phyloP scores from a whole-genome alignment of 768 basidiomycete genomes.

The Agaricus blazei region DNA sequence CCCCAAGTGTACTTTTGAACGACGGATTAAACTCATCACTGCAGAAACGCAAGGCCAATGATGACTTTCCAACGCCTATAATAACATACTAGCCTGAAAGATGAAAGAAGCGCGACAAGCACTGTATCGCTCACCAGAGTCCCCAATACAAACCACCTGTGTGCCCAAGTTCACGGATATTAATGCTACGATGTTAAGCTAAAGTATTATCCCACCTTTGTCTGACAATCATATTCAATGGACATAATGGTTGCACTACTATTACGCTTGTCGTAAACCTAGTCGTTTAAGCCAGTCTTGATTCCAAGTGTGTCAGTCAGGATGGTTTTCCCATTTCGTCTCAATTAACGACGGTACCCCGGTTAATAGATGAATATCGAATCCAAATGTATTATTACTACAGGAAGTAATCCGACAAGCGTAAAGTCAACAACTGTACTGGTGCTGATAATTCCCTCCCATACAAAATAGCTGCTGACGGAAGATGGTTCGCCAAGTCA shows the following conservation, averaged over 20 bases:
- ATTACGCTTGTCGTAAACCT: no score
- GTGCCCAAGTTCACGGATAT: not conserved
- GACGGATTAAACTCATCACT: conserved; percentile 6
- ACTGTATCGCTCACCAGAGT: not conserved
- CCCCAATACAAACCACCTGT: conserved; percentile 2
- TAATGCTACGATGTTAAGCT: not conserved
- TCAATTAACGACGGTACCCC: no score
- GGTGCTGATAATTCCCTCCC: not conserved
- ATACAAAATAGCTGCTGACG: not conserved
- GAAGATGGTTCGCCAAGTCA: not conserved
- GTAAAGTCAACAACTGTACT: not conserved
- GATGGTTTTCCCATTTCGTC: no score
- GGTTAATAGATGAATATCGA: not conserved
- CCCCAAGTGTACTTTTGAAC: conserved; percentile 4
- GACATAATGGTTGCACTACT: not conserved
- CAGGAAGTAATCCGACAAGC: not conserved
- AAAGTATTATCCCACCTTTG: not conserved
- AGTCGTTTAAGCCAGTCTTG: no score
- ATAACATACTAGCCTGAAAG: not conserved
- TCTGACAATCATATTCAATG: conserved; percentile 3
- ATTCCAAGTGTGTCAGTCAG: no score
- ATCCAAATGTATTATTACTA: conserved; percentile 1
- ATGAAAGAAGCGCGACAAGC: not conserved
- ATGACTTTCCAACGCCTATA: conserved; percentile 7
- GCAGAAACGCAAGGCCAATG: conserved; percentile 1